Evolutionary conservation across 2,329 filamentous ascomycete genomes (phyloP), one percentile per base, ranked within the genome.

Genomic region (Leptographium lundbergii): DNA sequence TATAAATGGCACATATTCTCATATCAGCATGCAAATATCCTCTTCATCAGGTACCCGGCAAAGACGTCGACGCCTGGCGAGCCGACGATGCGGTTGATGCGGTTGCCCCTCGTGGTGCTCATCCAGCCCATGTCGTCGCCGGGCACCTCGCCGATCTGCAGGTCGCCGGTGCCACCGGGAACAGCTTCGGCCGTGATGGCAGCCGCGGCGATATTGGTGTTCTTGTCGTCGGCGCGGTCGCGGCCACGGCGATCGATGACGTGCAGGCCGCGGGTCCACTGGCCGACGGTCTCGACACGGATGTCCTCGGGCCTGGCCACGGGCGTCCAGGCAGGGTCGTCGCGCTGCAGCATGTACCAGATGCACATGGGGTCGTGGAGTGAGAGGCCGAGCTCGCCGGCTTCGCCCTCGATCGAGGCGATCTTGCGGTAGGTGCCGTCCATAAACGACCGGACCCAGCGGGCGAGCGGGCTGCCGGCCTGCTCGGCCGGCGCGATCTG

Each of bases 261-360:
- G 68, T 91, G 91, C 85, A 94, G 91, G 1, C 94, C 92, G 59
- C 89, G 79, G 53, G 91, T 95, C 94, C 94, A 99, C 75, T 97
- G 94, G 1, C 92, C 94, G 2, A 81, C 75, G 0, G 91, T 95
- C 74, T 99, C 94, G 48, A 99, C 77, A 24, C 94, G 81, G 59
- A 99, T 86, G 69, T 99, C 94, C 71, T 95, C 87, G 0, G 77
- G 82, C 60, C 79, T 75, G 17, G 74, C 70, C 1, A 80, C 76
- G 19, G 75, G 69, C 69, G 77, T 79, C 85, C 85, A 88, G 34
- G 70, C 72, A 22, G 81, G 75, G 60, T 84, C 74, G 61, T 77
- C 79, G 62, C 73, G 75, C 9, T 84, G 86, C 60, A 91, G 69
- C 70, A 86, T 81, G 70, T 91, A 91, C 87, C 87, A 92, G 42